phyloP scores from a whole-genome alignment of 2,329 filamentous ascomycete species.

The Trichoderma lentiforme region DNA sequence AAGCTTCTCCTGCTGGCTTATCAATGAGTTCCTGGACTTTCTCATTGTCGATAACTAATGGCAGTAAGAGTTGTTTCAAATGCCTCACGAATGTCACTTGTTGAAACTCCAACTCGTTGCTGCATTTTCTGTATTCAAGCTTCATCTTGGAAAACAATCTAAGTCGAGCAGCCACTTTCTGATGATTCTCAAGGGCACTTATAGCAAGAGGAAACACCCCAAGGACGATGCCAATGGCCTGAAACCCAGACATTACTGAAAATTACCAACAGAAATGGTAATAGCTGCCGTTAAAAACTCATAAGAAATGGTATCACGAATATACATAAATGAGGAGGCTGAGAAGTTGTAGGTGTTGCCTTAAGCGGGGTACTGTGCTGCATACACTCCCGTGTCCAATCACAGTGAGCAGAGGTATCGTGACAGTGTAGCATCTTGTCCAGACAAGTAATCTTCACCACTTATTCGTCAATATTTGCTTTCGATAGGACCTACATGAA shows the following conservation, averaged over 20 bases:
- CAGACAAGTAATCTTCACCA: too few species aligned
- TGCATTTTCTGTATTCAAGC: not conserved
- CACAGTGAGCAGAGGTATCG: too few species aligned
- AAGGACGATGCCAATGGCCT: not conserved
- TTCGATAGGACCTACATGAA: too few species aligned
- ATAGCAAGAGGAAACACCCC: not conserved
- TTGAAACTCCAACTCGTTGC: not conserved
- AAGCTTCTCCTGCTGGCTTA: not conserved
- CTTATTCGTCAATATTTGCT: too few species aligned
- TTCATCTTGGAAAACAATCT: not conserved
- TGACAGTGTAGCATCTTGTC: too few species aligned
- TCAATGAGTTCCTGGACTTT: not conserved
- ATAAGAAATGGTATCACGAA: too few species aligned
- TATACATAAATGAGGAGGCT: too few species aligned
- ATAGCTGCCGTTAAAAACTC: too few species aligned
- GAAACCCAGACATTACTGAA: not conserved
- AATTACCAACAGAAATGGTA: too few species aligned
- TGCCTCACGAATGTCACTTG: not conserved
- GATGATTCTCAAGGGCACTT: not conserved
- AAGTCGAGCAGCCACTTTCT: not conserved
- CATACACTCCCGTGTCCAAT: too few species aligned
- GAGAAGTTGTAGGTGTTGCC: too few species aligned
- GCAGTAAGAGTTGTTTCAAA: not conserved
- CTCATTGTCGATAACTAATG: not conserved
- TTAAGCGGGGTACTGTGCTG: too few species aligned